Evolutionary conservation across 1,284 basidiomycete species (phyloP).

Genomic region (Sanghuangporus sanghuang): DNA sequence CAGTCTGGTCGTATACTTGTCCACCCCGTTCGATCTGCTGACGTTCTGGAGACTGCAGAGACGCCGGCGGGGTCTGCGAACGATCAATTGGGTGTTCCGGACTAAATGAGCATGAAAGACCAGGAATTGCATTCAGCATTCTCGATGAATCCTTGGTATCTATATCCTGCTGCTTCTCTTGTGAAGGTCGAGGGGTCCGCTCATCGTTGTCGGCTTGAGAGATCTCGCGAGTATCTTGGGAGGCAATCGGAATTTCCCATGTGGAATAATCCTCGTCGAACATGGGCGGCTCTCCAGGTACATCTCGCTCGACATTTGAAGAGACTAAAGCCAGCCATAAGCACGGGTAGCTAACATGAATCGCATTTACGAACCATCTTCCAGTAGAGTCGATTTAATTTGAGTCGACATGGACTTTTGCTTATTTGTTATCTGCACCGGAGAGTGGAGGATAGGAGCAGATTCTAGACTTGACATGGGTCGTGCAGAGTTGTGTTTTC

Average conservation of each 20-base stretch:
- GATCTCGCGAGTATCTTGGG: constrained; percentile 8
- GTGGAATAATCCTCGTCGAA: constrained; percentile 5
- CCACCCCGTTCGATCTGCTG: neutral
- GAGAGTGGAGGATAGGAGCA: neutral
- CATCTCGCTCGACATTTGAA: neutral
- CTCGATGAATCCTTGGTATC: too few species aligned
- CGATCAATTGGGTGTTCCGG: neutral
- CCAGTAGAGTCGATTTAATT: neutral
- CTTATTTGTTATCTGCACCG: neutral
- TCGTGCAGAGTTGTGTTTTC: neutral
- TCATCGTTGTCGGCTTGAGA: neutral
- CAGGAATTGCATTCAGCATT: too few species aligned
- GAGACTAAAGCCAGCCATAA: neutral
- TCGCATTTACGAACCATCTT: neutral
- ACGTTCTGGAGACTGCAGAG: neutral
- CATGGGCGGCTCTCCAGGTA: neutral
- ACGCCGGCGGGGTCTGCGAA: constrained; percentile 8
- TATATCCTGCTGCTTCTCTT: too few species aligned
- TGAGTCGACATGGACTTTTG: neutral
- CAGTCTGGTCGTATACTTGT: neutral
- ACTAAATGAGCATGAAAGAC: neutral
- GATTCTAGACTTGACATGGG: neutral
- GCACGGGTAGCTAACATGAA: neutral
- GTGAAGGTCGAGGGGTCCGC: neutral
- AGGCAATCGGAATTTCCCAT: constrained; percentile 10